A percentile compares a stretch with the other conserved stretches of the same genome.
These are phyloP conservation scores for Metarhizium humberi DNA, from an alignment of 2,329 filamentous ascomycete genomes.

Conservation along the genomic window DNA sequence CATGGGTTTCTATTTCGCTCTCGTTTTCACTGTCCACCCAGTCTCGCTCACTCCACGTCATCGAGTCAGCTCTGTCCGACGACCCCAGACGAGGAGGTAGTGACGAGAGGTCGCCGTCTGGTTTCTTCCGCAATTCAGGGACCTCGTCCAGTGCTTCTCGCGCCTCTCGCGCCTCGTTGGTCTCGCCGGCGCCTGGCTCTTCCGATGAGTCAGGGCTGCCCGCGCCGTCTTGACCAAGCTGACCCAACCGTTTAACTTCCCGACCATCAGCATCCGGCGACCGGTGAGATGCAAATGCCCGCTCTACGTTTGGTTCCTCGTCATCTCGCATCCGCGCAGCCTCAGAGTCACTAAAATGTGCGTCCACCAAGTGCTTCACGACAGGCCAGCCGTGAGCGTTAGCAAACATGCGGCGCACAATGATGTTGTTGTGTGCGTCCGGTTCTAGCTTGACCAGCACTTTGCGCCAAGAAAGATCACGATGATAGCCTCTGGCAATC, in stretches of 20 bases:
- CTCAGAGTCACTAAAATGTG: slow-evolving; percentile 74
- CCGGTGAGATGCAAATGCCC: slow-evolving; percentile 51
- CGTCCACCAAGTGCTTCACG: slow-evolving; percentile 86
- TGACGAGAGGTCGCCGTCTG: slow-evolving; percentile 13
- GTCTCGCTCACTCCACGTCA: slow-evolving; percentile 58
- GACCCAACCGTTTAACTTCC: slow-evolving; percentile 43
- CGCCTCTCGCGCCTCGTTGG: slow-evolving; percentile 15
- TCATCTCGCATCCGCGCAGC: slow-evolving; percentile 56
- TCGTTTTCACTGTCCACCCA: slow-evolving; percentile 46
- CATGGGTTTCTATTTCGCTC: slow-evolving; percentile 23
- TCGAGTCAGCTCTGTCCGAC: slow-evolving; percentile 37
- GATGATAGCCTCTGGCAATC: slow-evolving; percentile 91
- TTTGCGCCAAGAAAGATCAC: slow-evolving; percentile 88
- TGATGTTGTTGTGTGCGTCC: slow-evolving; percentile 97
- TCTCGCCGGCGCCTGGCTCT: slow-evolving; percentile 6
- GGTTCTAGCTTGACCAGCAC: slow-evolving; percentile 92
- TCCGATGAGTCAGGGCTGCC: slow-evolving; percentile 16
- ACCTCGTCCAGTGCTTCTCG: slow-evolving; percentile 34
- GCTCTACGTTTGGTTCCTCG: slow-evolving; percentile 56
- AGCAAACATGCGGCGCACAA: slow-evolving; percentile 91
- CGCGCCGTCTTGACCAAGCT: slow-evolving; percentile 8
- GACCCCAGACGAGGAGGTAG: slow-evolving; percentile 8
- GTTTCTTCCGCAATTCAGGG: slow-evolving; percentile 30
- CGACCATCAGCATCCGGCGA: slow-evolving; percentile 53
- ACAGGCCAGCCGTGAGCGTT: slow-evolving; percentile 98